Base-by-base conservation (phyloP, 2,329 filamentous ascomycete genomes). In the Diaporthe sp. region DNA sequence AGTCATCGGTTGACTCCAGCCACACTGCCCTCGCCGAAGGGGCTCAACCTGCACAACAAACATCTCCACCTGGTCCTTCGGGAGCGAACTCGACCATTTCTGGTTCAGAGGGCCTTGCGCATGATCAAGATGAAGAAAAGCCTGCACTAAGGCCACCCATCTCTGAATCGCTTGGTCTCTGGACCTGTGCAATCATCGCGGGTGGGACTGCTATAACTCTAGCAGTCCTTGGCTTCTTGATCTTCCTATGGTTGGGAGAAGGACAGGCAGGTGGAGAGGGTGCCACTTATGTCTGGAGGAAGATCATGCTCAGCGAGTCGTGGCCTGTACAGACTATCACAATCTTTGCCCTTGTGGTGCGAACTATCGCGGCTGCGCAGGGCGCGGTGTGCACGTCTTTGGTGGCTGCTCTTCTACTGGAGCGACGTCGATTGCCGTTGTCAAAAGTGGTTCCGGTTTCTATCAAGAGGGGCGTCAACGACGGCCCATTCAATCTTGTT, bases 11-110 rank as follows among this genome's bases (percentile, higher is more conserved):
- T n/a, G n/a, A n/a, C n/a, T n/a, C n/a, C n/a, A n/a, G n/a, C n/a
- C n/a, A n/a, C n/a, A n/a, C n/a, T n/a, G 5, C 55, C 13, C 8
- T 37, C 8, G 12, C 6, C 9, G 31, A 4, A 3, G 20, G 28
- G 37, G 3, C 5, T 4, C 17, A 22, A 37, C 12, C 31, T 0
- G n/a, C 3, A 13, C 2, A 58, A n/a, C 55, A 34, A 6, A 0
- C 1, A 37, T n/a, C 17, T 6, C 31, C 9, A n/a, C 5, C 8
- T 3, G 9, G 4, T 58, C 34, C 4, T 1, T 17, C 55, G 8
- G 2, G 8, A 28, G 5, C 4, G 9, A 37, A 28, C 4, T 31
- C 17, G 0, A 9, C 31, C 55, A 10, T 3, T 13, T 10, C 20
- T 58, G 28, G 4, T 2, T 22, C 10, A 1, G 55, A 12, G 13